phyloP scores from a whole-genome alignment of 345 rosid genomes.

The Viola odorata region DNA sequence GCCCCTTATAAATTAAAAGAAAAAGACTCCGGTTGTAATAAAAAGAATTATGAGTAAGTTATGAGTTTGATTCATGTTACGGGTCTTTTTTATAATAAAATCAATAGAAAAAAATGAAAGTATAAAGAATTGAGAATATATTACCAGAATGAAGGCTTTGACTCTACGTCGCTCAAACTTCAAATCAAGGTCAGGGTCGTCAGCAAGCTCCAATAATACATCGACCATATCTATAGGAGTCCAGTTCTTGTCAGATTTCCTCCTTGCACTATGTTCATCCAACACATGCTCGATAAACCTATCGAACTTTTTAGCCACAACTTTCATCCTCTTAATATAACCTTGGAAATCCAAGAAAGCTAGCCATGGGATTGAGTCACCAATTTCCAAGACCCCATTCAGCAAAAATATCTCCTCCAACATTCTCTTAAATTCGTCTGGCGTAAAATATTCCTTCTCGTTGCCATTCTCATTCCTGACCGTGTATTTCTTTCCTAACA shows the following conservation, averaged over 20 bases:
- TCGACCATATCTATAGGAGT: constrained; percentile 63
- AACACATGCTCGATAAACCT: constrained; percentile 53
- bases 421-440: constrained; percentile 63
- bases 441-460: constrained; percentile 33
- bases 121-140: background rate
- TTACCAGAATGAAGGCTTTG: constrained; percentile 57
- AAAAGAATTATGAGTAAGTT: too few relatives aligned
- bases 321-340: constrained; percentile 60
- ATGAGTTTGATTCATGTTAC: too few relatives aligned
- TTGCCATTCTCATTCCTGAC: constrained; percentile 16
- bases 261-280: constrained; percentile 46
- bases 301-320: constrained; percentile 47
- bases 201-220: constrained; percentile 54
- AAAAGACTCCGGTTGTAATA: too few relatives aligned
- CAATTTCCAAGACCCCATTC: constrained; percentile 55
- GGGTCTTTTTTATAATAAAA: too few relatives aligned
- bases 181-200: constrained; percentile 49
- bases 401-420: constrained; percentile 58
- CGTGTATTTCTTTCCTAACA: constrained; percentile 56
- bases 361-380: constrained; percentile 67
- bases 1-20: too few relatives aligned
- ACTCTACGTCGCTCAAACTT: constrained; percentile 59
- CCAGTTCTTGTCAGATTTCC: constrained; percentile 28
- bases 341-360: constrained; percentile 59
- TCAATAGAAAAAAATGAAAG: background rate